A percentile compares a stretch with the other conserved stretches of the same genome.
Evolutionary conservation across 352 stramenopile genomes (phyloP).

Genomic region (Bremia lactucae): DNA sequence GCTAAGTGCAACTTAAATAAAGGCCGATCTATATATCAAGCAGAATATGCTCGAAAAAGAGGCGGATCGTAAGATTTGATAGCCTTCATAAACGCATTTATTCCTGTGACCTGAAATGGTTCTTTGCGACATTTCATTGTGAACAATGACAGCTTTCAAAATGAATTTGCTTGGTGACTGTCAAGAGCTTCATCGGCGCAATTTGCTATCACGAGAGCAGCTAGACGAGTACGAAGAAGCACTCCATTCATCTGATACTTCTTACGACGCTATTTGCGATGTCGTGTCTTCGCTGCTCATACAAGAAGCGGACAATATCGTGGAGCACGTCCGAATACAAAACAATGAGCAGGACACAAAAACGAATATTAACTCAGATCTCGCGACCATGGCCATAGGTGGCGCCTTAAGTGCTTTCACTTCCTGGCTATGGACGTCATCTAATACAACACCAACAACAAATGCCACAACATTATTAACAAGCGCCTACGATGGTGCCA

Average conservation of each 20-base stretch:
- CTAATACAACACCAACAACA: neutral
- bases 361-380: conserved; percentile 36
- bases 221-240: conserved; percentile 19
- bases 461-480: conserved; percentile 39
- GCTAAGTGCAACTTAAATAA: no score
- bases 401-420: conserved; percentile 58
- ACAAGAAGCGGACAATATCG: conserved; percentile 37
- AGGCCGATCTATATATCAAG: no score
- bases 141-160: no score
- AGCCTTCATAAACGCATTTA: no score
- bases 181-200: conserved; percentile 26
- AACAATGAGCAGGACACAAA: conserved; percentile 44
- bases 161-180: conserved; percentile 21
- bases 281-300: conserved; percentile 22
- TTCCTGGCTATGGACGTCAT: conserved; percentile 40
- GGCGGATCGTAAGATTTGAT: no score
- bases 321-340: conserved; percentile 35
- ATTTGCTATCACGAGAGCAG: conserved; percentile 23
- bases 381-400: conserved; percentile 49
- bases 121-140: no score
- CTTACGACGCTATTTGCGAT: neutral
- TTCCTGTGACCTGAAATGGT: no score
- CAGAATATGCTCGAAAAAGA: no score
- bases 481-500: conserved; percentile 59
- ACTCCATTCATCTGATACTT: conserved; percentile 2